These are phyloP conservation scores for Pedinophyceae sp. DNA, from an alignment of 139 green algal species.

Conservation along the genomic window DNA sequence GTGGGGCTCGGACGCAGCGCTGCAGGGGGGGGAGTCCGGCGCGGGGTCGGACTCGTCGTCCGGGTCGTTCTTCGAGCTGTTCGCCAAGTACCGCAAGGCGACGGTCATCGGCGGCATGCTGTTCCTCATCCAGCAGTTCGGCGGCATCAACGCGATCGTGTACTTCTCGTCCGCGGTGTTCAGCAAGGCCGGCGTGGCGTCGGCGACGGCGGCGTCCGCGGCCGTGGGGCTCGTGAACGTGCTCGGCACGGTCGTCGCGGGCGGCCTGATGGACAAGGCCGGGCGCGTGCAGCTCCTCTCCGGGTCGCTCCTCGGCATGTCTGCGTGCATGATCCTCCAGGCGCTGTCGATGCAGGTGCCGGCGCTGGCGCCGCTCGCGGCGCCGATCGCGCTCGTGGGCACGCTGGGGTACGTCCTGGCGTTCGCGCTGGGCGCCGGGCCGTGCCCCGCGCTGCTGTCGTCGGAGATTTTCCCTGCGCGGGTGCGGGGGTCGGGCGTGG, in stretches of 20 bases:
- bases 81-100: no score
- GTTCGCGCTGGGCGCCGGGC: slow-evolving; percentile 80
- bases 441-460: slow-evolving; percentile 77
- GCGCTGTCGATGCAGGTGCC: slow-evolving; percentile 46
- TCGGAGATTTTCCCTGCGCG: slow-evolving; percentile 63
- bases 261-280: slow-evolving; percentile 54
- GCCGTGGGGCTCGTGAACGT: slow-evolving; percentile 82
- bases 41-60: no score
- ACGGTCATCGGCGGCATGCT: slow-evolving; percentile 23
- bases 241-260: slow-evolving; percentile 60
- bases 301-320: neutral
- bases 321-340: neutral
- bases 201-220: slow-evolving; percentile 62
- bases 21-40: slow-evolving; percentile 17
- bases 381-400: slow-evolving; percentile 45
- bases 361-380: slow-evolving; percentile 34
- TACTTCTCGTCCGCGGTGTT: slow-evolving; percentile 93
- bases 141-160: slow-evolving; percentile 80
- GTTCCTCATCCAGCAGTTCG: slow-evolving; percentile 89
- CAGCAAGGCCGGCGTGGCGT: slow-evolving; percentile 61
- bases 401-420: slow-evolving; percentile 75
- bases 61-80: no score
- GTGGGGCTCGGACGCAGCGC: slow-evolving; percentile 32
- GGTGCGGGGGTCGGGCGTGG: slow-evolving; percentile 27
- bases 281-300: slow-evolving; percentile 38